Percentiles rank a stretch among this genome's conserved stretches.
These are phyloP conservation scores for Acer yangbiense DNA, from an alignment of 345 rosid genomes.

Conservation along the genomic window DNA sequence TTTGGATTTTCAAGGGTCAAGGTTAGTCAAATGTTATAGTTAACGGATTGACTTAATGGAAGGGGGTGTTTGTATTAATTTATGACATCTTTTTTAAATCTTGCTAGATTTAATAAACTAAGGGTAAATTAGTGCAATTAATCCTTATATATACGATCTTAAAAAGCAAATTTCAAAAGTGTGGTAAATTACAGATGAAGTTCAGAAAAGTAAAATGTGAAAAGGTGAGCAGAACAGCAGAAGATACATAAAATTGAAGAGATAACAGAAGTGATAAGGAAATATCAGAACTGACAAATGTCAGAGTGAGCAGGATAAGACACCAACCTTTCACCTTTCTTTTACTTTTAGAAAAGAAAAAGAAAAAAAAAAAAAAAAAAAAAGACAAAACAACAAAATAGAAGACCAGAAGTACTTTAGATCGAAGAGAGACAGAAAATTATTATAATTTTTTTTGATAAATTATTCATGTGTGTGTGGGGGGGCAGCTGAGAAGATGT, in stretches of 20 bases:
- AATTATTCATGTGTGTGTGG: background rate
- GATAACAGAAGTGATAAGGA: background rate
- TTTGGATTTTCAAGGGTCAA: no score
- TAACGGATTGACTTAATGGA: no score
- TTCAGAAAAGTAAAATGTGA: no score
- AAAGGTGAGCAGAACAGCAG: no score
- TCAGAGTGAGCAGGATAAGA: constrained; percentile 3
- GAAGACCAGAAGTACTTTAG: background rate
- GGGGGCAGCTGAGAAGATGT: constrained; percentile 8
- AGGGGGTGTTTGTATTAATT: no score
- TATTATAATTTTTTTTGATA: background rate
- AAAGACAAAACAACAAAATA: constrained; percentile 15
- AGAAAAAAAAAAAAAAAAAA: background rate
- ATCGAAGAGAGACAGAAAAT: background rate
- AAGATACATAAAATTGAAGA: background rate
- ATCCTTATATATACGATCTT: background rate
- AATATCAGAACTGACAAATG: background rate
- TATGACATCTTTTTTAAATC: no score
- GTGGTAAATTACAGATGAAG: background rate
- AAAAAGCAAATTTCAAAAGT: no score
- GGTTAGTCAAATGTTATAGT: no score
- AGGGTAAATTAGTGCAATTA: no score
- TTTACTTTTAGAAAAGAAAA: background rate
- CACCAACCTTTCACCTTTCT: background rate
- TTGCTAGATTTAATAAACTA: no score